Evolutionary conservation across 2,329 filamentous ascomycete species (phyloP).

Genomic region (Bisporella sp.): DNA sequence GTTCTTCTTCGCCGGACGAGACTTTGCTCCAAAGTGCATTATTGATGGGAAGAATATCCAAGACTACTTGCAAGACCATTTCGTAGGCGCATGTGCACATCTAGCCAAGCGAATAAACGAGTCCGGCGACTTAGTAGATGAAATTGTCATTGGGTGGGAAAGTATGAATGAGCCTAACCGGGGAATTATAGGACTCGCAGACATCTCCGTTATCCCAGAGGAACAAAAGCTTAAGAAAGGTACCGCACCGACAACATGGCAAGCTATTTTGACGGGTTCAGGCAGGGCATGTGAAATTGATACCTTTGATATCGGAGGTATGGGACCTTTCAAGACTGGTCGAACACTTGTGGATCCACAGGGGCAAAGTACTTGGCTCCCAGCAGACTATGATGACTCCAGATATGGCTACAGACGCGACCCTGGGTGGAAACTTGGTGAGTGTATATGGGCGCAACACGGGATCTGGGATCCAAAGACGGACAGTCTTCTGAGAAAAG

Average conservation of each 20-base stretch:
- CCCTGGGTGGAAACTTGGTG: slow-evolving; percentile 82
- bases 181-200: slow-evolving; percentile 76
- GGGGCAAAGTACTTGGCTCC: slow-evolving; percentile 78
- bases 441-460: slow-evolving; percentile 95
- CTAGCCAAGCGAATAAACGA: slow-evolving; percentile 81
- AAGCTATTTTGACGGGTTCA: slow-evolving; percentile 85
- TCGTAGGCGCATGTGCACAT: slow-evolving; percentile 70
- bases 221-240: slow-evolving; percentile 91
- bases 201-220: slow-evolving; percentile 72
- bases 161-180: slow-evolving; percentile 92
- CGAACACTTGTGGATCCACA: slow-evolving; percentile 78
- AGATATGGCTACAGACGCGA: slow-evolving; percentile 88
- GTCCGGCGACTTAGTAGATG: slow-evolving; percentile 79
- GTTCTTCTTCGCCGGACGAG: slow-evolving; percentile 81
- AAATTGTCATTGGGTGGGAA: slow-evolving; percentile 91
- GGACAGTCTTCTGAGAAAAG: slow-evolving; percentile 71
- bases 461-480: slow-evolving; percentile 84
- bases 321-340: slow-evolving; percentile 88
- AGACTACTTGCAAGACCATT: slow-evolving; percentile 87
- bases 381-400: slow-evolving; percentile 74
- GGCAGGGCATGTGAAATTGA: slow-evolving; percentile 85
- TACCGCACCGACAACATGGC: slow-evolving; percentile 89
- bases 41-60: slow-evolving; percentile 95
- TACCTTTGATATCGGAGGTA: slow-evolving; percentile 86
- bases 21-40: slow-evolving; percentile 93